These are phyloP conservation scores for Trichoderma gracile DNA, from an alignment of 2,329 filamentous ascomycete species.

Conservation along the genomic window DNA sequence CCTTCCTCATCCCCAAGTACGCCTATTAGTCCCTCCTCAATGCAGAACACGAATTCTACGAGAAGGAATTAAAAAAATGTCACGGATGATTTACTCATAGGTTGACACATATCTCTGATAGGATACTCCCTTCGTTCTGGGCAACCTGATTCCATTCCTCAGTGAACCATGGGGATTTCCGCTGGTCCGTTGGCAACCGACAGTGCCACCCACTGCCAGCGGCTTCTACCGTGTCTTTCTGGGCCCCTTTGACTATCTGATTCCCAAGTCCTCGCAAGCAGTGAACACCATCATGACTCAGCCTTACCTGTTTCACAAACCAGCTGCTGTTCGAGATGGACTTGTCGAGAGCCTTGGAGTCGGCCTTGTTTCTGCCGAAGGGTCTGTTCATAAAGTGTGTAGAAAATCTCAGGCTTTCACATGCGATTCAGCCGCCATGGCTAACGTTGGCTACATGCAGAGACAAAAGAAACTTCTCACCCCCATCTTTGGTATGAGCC, in stretches of 20 bases:
- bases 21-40: neutral
- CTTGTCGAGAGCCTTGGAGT: slow-evolving; percentile 6
- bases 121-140: neutral
- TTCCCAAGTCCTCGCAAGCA: slow-evolving; percentile 6
- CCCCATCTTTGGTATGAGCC: slow-evolving; percentile 7
- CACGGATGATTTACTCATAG: neutral
- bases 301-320: neutral
- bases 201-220: neutral
- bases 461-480: slow-evolving; percentile 17
- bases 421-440: neutral
- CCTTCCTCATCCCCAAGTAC: slow-evolving; percentile 3
- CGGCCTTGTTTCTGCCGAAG: slow-evolving; percentile 5
- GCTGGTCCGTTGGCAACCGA: neutral
- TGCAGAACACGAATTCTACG: too few relatives aligned
- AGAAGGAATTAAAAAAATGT: neutral
- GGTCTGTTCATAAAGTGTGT: neutral
- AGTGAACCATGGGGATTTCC: slow-evolving; percentile 17
- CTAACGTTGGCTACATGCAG: neutral
- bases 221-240: slow-evolving; percentile 20
- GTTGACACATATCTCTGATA: neutral
- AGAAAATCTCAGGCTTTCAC: too few relatives aligned
- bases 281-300: slow-evolving; percentile 8
- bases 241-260: slow-evolving; percentile 10
- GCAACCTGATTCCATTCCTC: neutral
- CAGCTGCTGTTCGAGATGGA: neutral